Evolutionary conservation across 2,329 filamentous ascomycete species (phyloP).

Genomic region (Cercospora sojina): DNA sequence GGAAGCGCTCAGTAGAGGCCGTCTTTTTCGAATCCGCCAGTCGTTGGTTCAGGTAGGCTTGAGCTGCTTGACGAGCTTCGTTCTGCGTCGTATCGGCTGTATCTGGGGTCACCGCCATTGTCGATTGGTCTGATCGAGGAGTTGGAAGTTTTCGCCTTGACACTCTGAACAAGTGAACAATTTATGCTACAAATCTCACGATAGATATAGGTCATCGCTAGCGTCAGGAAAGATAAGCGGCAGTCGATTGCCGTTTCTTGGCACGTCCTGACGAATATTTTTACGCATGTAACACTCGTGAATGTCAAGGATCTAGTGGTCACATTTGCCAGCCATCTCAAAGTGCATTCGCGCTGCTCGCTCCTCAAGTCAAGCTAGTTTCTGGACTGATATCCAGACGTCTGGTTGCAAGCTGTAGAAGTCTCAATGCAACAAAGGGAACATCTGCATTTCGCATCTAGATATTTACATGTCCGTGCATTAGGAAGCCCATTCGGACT

Average conservation of each 20-base stretch:
- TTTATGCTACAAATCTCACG: not conserved
- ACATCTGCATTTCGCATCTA: slow-evolving; percentile 28
- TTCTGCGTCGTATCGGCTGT: slow-evolving; percentile 25
- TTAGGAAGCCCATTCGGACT: not conserved
- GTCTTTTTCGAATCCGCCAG: slow-evolving; percentile 28
- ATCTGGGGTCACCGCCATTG: slow-evolving; percentile 14
- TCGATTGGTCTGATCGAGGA: not conserved
- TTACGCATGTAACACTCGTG: not conserved
- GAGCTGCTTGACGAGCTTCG: slow-evolving; percentile 39
- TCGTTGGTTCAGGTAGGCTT: slow-evolving; percentile 39
- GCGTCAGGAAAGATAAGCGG: slow-evolving; percentile 2
- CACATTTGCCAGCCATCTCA: not conserved
- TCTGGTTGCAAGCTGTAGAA: not conserved
- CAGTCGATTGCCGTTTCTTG: not conserved
- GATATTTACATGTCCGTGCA: slow-evolving; percentile 26
- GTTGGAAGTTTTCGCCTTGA: not conserved
- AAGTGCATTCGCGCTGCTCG: not conserved
- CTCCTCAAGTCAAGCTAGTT: not conserved
- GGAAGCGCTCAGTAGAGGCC: slow-evolving; percentile 29
- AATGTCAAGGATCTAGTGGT: not conserved
- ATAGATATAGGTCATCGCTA: not conserved
- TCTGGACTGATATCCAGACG: not conserved
- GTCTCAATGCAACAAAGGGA: slow-evolving; percentile 21
- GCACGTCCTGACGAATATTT: not conserved
- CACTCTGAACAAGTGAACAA: not conserved